Conservation (phyloP, 2,329 filamentous ascomycete genomes). For the Colletotrichum paranaense region DNA sequence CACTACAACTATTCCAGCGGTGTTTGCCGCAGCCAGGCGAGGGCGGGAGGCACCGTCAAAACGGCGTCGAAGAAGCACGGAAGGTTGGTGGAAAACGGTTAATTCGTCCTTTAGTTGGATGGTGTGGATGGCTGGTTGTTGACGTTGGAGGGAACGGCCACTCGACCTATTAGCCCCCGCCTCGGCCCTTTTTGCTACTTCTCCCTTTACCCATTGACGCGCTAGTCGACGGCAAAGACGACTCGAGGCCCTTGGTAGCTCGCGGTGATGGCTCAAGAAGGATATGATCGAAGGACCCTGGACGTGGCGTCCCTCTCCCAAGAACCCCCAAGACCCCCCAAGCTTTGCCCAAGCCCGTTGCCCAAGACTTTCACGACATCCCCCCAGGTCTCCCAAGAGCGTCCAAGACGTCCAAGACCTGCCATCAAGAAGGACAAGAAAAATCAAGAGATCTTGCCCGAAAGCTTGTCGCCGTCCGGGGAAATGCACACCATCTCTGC, state of each 20-base stretch:
- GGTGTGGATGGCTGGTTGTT: not conserved
- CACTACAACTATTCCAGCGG: not conserved
- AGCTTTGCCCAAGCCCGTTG: conserved; percentile 14
- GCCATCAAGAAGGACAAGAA: conserved; percentile 14
- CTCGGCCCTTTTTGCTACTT: not conserved
- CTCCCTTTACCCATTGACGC: not conserved
- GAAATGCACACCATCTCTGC: conserved; percentile 5
- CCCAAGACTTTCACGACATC: not conserved
- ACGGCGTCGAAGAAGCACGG: conserved; percentile 6
- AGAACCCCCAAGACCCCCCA: conserved; percentile 11
- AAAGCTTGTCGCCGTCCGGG: conserved; percentile 22
- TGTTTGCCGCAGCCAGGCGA: not conserved
- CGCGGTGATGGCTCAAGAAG: not conserved
- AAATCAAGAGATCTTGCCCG: conserved; percentile 23
- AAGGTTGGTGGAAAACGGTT: conserved; percentile 9
- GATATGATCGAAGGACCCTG: conserved; percentile 13
- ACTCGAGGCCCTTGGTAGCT: conserved; percentile 9
- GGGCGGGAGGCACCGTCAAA: not conserved
- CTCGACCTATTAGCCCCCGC: not conserved
- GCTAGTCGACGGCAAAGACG: conserved; percentile 9
- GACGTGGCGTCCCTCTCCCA: not conserved
- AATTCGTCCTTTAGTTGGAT: not conserved
- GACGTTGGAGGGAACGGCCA: not conserved
- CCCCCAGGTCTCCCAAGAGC: conserved; percentile 11
- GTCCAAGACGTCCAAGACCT: conserved; percentile 30